A percentile compares a stretch with the other conserved stretches of the same genome.
These are phyloP conservation scores for Primulina eburnea DNA, from an alignment of 257 asterid genomes.

Conservation along the genomic window DNA sequence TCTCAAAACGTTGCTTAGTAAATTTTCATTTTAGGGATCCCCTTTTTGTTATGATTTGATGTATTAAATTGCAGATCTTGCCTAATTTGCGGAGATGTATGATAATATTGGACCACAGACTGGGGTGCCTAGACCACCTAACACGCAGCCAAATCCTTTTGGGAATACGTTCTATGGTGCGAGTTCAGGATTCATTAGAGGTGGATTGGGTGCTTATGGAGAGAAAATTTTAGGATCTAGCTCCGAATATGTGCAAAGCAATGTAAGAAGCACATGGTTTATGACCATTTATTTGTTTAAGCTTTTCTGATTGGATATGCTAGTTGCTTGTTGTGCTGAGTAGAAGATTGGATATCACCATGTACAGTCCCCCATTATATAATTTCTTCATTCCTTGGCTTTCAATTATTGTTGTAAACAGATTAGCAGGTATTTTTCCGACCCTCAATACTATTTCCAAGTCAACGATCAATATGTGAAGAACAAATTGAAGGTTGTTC, in stretches of 20 bases:
- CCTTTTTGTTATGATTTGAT: constrained; percentile 3
- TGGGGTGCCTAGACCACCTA: constrained; percentile 40
- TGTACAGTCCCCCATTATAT: not conserved
- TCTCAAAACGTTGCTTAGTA: not conserved
- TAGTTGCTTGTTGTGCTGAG: constrained; percentile 1
- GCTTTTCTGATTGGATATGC: not conserved
- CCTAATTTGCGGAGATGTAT: constrained; percentile 33
- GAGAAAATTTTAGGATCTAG: constrained; percentile 51
- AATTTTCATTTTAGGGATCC: not conserved
- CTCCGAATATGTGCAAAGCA: constrained; percentile 58
- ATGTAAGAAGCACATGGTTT: constrained; percentile 31
- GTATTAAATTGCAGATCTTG: constrained; percentile 22
- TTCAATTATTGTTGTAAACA: constrained; percentile 22
- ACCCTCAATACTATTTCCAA: constrained; percentile 61
- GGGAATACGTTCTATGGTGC: constrained; percentile 45
- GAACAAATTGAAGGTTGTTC: constrained; percentile 57
- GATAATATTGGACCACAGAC: constrained; percentile 42
- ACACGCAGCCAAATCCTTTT: constrained; percentile 42
- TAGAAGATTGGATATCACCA: not conserved
- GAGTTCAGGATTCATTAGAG: constrained; percentile 47
- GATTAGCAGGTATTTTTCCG: constrained; percentile 54
- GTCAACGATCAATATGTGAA: constrained; percentile 57
- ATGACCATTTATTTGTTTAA: constrained; percentile 10
- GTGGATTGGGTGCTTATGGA: constrained; percentile 57
- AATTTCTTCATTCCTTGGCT: not conserved